phyloP scores from a whole-genome alignment of 1,284 basidiomycete genomes.

The Puccinia hordei region DNA sequence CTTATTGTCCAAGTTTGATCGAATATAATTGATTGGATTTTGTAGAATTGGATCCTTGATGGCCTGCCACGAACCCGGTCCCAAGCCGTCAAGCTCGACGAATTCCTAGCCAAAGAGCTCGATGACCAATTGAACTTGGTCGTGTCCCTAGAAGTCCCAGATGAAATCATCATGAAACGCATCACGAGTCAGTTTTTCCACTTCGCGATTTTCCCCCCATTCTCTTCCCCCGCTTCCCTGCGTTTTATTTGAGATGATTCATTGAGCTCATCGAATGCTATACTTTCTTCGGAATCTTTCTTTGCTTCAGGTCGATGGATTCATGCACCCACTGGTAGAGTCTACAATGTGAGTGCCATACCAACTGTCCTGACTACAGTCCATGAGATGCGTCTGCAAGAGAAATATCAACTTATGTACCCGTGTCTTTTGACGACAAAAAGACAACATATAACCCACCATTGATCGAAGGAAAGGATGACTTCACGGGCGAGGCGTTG shows the following conservation, averaged over 20 bases:
- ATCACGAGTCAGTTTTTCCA: conserved; percentile 67
- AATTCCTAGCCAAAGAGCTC: conserved; percentile 58
- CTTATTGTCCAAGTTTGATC: neutral
- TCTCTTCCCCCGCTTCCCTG: too few relatives aligned
- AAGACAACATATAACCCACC: conserved; percentile 70
- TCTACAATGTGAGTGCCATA: conserved; percentile 77
- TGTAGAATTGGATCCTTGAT: conserved; percentile 84
- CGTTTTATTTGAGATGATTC: neutral
- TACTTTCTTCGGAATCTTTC: neutral
- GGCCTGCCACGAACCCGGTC: conserved; percentile 91
- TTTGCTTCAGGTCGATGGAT: conserved; percentile 77
- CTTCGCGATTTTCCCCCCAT: neutral
- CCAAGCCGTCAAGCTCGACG: conserved; percentile 82
- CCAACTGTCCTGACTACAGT: neutral
- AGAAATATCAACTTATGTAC: neutral
- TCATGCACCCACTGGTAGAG: conserved; percentile 85
- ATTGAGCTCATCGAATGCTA: too few relatives aligned
- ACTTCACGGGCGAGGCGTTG: conserved; percentile 87
- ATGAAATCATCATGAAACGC: conserved; percentile 81
- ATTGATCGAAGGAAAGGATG: conserved; percentile 80
- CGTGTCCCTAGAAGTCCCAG: conserved; percentile 87
- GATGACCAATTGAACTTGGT: conserved; percentile 71
- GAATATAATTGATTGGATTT: neutral
- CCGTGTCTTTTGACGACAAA: neutral
- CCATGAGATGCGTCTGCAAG: neutral